These are phyloP conservation scores for Septoria petroselini DNA, from an alignment of 2,329 filamentous ascomycete species.

Conservation along the genomic window DNA sequence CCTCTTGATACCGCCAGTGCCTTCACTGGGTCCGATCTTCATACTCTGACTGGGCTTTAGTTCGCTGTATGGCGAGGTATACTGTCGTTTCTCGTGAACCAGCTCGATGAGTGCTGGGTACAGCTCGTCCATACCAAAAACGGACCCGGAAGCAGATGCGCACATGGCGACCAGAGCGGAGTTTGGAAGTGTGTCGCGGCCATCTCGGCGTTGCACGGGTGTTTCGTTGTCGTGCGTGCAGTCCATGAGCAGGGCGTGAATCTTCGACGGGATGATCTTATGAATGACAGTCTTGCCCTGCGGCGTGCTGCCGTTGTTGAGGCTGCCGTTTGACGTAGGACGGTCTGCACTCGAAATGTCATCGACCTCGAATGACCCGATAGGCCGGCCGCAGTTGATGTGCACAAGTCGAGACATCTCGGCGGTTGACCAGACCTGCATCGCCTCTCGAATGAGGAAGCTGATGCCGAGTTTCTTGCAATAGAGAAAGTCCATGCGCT, in stretches of 20 bases:
- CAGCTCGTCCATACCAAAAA: conserved; percentile 97
- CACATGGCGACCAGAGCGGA: conserved; percentile 96
- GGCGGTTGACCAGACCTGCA: conserved; percentile 95
- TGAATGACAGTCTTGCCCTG: conserved; percentile 64
- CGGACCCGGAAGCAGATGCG: conserved; percentile 86
- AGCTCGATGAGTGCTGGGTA: conserved; percentile 92
- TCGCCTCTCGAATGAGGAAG: conserved; percentile 90
- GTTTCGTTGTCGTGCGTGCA: conserved; percentile 98
- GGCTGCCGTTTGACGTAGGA: conserved; percentile 32
- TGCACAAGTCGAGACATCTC: conserved; percentile 93
- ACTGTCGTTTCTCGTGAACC: conserved; percentile 81
- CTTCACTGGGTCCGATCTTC: conserved; percentile 67
- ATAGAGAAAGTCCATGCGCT: conserved; percentile 94
- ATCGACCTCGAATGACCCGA: conserved; percentile 96
- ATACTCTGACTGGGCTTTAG: conserved; percentile 45
- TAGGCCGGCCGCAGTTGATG: conserved; percentile 86
- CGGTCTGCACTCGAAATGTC: conserved; percentile 66
- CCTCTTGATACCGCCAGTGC: conserved; percentile 88
- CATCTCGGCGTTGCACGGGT: conserved; percentile 90
- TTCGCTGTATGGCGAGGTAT: conserved; percentile 72
- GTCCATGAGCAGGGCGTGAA: conserved; percentile 97
- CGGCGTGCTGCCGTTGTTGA: conserved; percentile 35
- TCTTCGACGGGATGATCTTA: conserved; percentile 78
- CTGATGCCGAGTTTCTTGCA: conserved; percentile 89
- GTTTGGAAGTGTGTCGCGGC: conserved; percentile 88